Conservation (phyloP, 352 stramenopile genomes). For the Phytophthora aleatoria region DNA sequence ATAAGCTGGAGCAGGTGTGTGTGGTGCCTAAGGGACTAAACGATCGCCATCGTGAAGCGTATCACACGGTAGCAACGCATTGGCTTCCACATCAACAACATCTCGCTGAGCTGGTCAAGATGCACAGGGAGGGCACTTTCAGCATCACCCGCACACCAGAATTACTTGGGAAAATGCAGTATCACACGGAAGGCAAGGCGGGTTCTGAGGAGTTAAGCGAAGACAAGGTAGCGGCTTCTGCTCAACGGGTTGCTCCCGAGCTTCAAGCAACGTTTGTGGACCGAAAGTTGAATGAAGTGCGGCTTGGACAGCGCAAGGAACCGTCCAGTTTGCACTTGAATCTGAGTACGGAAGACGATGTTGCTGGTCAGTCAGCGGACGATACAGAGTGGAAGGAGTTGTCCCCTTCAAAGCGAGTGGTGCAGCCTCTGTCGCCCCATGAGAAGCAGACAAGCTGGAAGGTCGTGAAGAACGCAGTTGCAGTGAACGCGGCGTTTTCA, state of each 20-base stretch:
- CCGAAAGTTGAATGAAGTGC: conserved; percentile 67
- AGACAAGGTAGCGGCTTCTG: conserved; percentile 41
- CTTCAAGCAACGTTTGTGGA: conserved; percentile 40
- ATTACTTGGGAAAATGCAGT: conserved; percentile 48
- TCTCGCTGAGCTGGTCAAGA: conserved; percentile 46
- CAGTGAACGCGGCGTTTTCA: conserved; percentile 10
- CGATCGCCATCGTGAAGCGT: conserved; percentile 39
- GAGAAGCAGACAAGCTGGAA: conserved; percentile 74
- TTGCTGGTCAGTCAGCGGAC: conserved; percentile 21
- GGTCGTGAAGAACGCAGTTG: conserved; percentile 32
- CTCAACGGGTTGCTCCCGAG: conserved; percentile 26
- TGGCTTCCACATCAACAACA: conserved; percentile 5
- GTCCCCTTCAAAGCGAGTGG: conserved; percentile 51
- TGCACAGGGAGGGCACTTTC: conserved; percentile 81
- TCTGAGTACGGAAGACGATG: conserved; percentile 25
- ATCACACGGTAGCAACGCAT: conserved; percentile 65
- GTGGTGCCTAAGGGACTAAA: conserved; percentile 49
- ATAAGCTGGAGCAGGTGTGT: conserved; percentile 68
- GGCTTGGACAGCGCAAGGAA: conserved; percentile 45
- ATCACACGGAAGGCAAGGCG: conserved; percentile 64
- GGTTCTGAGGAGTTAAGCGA: conserved; percentile 48
- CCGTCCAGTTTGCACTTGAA: conserved; percentile 40
- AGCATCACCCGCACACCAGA: conserved; percentile 78
- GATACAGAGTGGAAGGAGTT: conserved; percentile 55
- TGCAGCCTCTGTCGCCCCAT: conserved; percentile 52